Conservation (phyloP, 306 rosid species). For the Rosa rugosa region DNA sequence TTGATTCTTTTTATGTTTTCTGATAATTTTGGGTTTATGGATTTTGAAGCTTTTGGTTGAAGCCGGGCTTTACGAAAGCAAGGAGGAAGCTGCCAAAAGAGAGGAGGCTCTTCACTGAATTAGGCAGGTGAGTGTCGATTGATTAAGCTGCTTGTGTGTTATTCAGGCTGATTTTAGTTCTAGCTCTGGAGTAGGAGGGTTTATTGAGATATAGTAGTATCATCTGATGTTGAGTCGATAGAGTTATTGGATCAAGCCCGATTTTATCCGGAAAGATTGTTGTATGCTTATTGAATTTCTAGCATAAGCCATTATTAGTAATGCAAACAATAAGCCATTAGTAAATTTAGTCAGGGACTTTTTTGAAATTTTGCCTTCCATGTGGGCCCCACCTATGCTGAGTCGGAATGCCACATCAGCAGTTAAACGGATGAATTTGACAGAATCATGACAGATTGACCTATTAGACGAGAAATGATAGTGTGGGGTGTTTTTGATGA, state of each 20-base stretch:
- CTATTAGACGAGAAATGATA: too few species aligned
- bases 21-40: conserved; percentile 7
- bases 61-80: conserved; percentile 62
- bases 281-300: not conserved
- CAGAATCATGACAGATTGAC: too few species aligned
- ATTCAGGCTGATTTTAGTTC: not conserved
- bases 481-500: too few species aligned
- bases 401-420: too few species aligned
- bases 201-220: not conserved
- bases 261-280: not conserved
- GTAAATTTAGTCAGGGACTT: too few species aligned
- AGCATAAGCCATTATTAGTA: not conserved
- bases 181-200: too few species aligned
- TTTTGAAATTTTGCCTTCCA: too few species aligned
- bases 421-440: too few species aligned
- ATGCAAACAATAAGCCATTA: not conserved
- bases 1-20: not conserved
- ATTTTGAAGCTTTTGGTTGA: conserved; percentile 45
- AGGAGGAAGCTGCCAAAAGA: conserved; percentile 61
- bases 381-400: too few species aligned
- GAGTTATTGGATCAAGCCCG: not conserved
- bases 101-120: conserved; percentile 56
- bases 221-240: too few species aligned
- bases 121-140: conserved; percentile 36
- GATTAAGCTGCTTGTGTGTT: not conserved